Conservation (phyloP, 2,329 filamentous ascomycete genomes). For the Acrodontium crateriforme region DNA sequence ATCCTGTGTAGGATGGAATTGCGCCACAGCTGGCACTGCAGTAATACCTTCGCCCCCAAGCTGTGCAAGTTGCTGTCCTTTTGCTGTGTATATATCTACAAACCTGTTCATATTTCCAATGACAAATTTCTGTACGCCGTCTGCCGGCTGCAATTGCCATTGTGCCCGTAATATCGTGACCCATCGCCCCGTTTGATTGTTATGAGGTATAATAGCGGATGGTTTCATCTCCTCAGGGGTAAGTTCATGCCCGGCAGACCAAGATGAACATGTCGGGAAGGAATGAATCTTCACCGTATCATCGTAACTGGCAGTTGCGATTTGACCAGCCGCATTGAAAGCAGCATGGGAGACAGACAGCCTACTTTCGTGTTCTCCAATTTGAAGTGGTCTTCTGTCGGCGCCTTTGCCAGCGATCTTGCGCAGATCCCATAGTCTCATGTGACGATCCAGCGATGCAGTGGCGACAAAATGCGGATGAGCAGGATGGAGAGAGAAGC, state of each 20-base stretch:
- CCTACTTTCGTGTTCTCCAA: slow-evolving; percentile 70
- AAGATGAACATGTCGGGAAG: slow-evolving; percentile 35
- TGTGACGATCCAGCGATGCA: slow-evolving; percentile 72
- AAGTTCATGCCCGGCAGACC: slow-evolving; percentile 38
- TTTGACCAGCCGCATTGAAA: slow-evolving; percentile 70
- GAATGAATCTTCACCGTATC: slow-evolving; percentile 90
- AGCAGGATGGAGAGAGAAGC: slow-evolving; percentile 71
- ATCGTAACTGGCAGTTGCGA: slow-evolving; percentile 89
- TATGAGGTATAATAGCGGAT: slow-evolving; percentile 57
- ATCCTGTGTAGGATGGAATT: slow-evolving; percentile 73
- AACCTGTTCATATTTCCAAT: slow-evolving; percentile 90
- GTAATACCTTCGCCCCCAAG: slow-evolving; percentile 80
- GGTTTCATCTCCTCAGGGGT: slow-evolving; percentile 53
- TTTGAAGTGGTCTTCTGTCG: slow-evolving; percentile 47
- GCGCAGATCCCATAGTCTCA: slow-evolving; percentile 87
- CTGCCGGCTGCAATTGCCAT: slow-evolving; percentile 70
- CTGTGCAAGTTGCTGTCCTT: slow-evolving; percentile 79
- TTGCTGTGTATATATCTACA: slow-evolving; percentile 73
- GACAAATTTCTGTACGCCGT: slow-evolving; percentile 72
- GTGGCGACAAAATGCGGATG: slow-evolving; percentile 76
- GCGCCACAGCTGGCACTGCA: slow-evolving; percentile 82
- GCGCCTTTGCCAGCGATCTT: slow-evolving; percentile 56
- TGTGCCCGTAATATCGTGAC: slow-evolving; percentile 78
- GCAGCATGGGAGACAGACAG: slow-evolving; percentile 86
- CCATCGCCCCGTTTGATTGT: slow-evolving; percentile 93